A percentile compares a stretch with the other conserved stretches of the same genome.
These are phyloP conservation scores for Dalbergia oliveri DNA, from an alignment of 306 rosid species.

Conservation along the genomic window DNA sequence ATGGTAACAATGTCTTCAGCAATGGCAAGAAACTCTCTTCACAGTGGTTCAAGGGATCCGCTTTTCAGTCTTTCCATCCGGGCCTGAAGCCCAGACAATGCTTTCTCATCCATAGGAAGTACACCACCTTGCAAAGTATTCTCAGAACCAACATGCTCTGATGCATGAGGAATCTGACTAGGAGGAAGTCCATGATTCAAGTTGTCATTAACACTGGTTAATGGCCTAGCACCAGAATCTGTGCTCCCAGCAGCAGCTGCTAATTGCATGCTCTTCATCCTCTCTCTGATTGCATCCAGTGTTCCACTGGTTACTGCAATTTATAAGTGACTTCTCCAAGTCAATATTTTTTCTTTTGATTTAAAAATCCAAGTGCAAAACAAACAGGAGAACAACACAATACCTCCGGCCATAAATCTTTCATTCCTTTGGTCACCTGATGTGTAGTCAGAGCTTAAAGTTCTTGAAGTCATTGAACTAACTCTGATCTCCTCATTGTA, in stretches of 20 bases:
- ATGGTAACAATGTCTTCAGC: conserved; percentile 23
- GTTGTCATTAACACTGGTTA: conserved; percentile 68
- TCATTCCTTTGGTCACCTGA: conserved; percentile 81
- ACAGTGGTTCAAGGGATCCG: conserved; percentile 82
- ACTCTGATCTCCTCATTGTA: conserved; percentile 78
- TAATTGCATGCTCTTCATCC: conserved; percentile 96
- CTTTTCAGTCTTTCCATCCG: conserved; percentile 99
- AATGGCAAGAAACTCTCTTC: not conserved
- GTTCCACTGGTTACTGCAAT: conserved; percentile 89
- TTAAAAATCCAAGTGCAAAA: conserved; percentile 10
- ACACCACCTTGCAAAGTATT: conserved; percentile 74
- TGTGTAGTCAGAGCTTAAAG: conserved; percentile 68
- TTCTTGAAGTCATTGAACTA: conserved; percentile 68
- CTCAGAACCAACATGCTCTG: conserved; percentile 60
- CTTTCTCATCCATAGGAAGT: conserved; percentile 95
- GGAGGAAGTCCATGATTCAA: conserved; percentile 62
- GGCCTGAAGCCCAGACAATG: conserved; percentile 97
- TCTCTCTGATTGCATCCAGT: conserved; percentile 92
- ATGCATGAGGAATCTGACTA: conserved; percentile 64
- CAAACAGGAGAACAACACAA: not conserved
- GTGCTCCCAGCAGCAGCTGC: conserved; percentile 80
- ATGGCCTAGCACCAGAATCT: conserved; percentile 70
- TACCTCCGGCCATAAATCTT: conserved; percentile 88
- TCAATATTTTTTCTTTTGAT: conserved; percentile 17
- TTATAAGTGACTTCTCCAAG: conserved; percentile 31